Evolutionary conservation across 1,284 basidiomycete genomes (phyloP).

Genomic region (Cryptococcus sp.): DNA sequence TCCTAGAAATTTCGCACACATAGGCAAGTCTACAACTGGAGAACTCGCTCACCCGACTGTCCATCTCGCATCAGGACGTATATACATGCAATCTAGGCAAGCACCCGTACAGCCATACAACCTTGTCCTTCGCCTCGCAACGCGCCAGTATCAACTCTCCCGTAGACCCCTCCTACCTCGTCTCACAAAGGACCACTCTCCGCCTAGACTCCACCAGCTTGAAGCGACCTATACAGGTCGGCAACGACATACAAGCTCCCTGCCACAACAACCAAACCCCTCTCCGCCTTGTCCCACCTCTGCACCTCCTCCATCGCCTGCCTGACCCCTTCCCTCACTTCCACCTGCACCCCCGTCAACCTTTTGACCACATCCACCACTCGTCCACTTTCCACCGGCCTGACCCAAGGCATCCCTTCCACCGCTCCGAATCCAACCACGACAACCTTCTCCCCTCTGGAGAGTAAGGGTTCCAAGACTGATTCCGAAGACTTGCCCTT

Average conservation of each 20-base stretch:
- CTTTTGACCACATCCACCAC: not conserved
- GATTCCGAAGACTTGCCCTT: constrained; percentile 69
- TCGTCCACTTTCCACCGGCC: constrained; percentile 47
- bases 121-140: not conserved
- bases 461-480: constrained; percentile 62
- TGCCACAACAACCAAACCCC: constrained; percentile 61
- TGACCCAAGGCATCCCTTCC: constrained; percentile 88
- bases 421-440: constrained; percentile 61
- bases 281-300: constrained; percentile 33
- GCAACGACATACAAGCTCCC: constrained; percentile 87
- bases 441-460: constrained; percentile 51
- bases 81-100: too few species aligned
- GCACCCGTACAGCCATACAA: too few species aligned
- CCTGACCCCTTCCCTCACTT: constrained; percentile 14
- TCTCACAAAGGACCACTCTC: not conserved
- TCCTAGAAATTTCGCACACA: too few species aligned
- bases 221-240: constrained; percentile 67
- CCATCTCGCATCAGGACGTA: too few species aligned
- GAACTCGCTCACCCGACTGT: too few species aligned
- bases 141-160: not conserved
- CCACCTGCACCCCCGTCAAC: constrained; percentile 20
- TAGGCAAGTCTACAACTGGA: too few species aligned
- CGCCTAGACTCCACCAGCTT: not conserved
- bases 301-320: constrained; percentile 24
- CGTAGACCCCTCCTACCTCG: not conserved